A percentile compares a stretch with the other conserved stretches of the same genome.
phyloP scores from a whole-genome alignment of 2,329 filamentous ascomycete genomes.

The Aureobasidium vineae region DNA sequence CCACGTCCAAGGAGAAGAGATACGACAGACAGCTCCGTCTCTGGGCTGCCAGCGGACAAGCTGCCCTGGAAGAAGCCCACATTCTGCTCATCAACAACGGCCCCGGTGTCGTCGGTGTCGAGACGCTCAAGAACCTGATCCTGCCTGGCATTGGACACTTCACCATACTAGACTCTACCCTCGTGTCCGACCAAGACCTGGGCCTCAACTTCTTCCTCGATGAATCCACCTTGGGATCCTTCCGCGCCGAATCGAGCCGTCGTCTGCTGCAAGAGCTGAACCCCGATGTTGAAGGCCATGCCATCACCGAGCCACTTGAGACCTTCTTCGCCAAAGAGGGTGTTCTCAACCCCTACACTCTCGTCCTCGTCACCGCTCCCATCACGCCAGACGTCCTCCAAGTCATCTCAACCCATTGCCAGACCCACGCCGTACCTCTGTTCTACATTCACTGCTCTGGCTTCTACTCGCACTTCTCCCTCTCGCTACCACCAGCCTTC shows the following conservation, averaged over 20 bases:
- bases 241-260: conserved; percentile 73
- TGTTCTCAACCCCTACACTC: conserved; percentile 52
- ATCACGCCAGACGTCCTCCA: conserved; percentile 54
- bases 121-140: conserved; percentile 96
- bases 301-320: conserved; percentile 54
- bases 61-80: conserved; percentile 84
- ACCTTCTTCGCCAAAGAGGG: conserved; percentile 45
- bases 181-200: conserved; percentile 77
- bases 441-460: conserved; percentile 85
- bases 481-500: conserved; percentile 73
- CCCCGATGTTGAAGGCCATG: conserved; percentile 81
- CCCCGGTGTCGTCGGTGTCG: conserved; percentile 80
- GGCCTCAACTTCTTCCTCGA: conserved; percentile 98
- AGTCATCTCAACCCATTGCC: conserved; percentile 52
- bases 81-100: conserved; percentile 89
- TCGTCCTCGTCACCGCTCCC: conserved; percentile 62
- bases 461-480: conserved; percentile 87
- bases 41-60: conserved; percentile 91
- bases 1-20: conserved; percentile 64
- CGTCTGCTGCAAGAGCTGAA: conserved; percentile 83
- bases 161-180: conserved; percentile 78
- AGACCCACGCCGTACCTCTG: conserved; percentile 64
- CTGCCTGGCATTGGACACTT: conserved; percentile 89
- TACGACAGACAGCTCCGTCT: conserved; percentile 94
- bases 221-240: conserved; percentile 70